These are phyloP conservation scores for Aspergillus pseudonomiae DNA, from an alignment of 2,329 filamentous ascomycete genomes.

Conservation along the genomic window DNA sequence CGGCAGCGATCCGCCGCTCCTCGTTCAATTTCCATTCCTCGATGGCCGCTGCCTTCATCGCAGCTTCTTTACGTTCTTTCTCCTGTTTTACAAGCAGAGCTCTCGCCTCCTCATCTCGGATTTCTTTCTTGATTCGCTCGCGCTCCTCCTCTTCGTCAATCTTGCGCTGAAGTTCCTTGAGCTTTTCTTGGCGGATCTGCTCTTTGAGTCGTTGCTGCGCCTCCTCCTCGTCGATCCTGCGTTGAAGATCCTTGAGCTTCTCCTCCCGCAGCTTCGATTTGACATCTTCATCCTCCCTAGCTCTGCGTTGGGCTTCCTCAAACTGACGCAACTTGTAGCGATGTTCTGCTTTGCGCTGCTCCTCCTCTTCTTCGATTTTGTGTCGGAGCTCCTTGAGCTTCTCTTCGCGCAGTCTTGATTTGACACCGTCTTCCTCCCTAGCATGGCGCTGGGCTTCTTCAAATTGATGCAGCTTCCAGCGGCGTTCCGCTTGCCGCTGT, in stretches of 20 bases:
- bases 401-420: conserved; percentile 32
- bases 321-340: conserved; percentile 18
- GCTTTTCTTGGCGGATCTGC: conserved; percentile 33
- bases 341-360: conserved; percentile 32
- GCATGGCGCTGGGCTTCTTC: conserved; percentile 29
- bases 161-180: conserved; percentile 37
- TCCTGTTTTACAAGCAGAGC: conserved; percentile 43
- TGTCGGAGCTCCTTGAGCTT: conserved; percentile 36
- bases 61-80: conserved; percentile 31
- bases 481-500: conserved; percentile 20
- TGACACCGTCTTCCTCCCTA: conserved; percentile 36
- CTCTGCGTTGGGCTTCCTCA: conserved; percentile 29
- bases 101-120: conserved; percentile 48
- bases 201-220: conserved; percentile 47
- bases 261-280: conserved; percentile 33
- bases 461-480: conserved; percentile 17
- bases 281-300: conserved; percentile 36
- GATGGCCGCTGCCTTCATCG: conserved; percentile 46
- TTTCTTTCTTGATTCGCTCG: conserved; percentile 41
- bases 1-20: conserved; percentile 26
- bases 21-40: conserved; percentile 41
- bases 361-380: conserved; percentile 47
- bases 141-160: conserved; percentile 51
- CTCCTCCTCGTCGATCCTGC: conserved; percentile 45
- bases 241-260: conserved; percentile 35